Base-by-base conservation (phyloP, 2,329 filamentous ascomycete species). In the Dothideomycetes sp. region DNA sequence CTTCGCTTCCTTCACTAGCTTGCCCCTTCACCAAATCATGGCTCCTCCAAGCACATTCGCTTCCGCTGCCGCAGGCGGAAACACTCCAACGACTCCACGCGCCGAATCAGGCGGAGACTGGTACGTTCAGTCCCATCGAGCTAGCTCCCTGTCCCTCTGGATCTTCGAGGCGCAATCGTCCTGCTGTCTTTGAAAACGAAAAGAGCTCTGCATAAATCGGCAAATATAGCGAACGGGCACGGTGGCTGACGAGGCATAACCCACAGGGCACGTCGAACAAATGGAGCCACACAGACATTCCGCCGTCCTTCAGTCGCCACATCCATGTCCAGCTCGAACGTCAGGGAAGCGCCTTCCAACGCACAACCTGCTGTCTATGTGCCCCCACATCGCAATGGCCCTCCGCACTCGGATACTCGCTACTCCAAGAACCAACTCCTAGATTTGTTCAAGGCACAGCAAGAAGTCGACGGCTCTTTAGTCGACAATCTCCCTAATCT, bases 341-440 rank as follows among this genome's bases (percentile, higher is more conserved):
- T 47, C 27, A 44, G 46, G 41, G 51, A 55, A 41, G 19, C 44
- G 33, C 33, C 48, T 41, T 40, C 47, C 38, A 46, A 50, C 17
- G 43, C 54, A 44, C 51, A 53, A 43, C 51, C 57, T 59, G 51
- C 56, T 19, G 57, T 56, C 52, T 81, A 78, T 56, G 72, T 80
- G 35, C 77, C 73, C 54, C 76, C 72, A 53, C 78, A 80, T 58
- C 73, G 76, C 51, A 78, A 75, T 51, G 73, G 73, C 44, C 64
- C 76, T 29, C 63, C 65, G 40, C 55, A 60, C 29, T 25, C 32
- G 25, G 70, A 76, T 34, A 67, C 69, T 45, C 78, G 82, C 51
- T 94, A 93, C 62, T 78, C 77, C 48, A 84, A 80, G 60, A 84
- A 88, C 3, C 77, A 93, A 49, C 68, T 95, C 47, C 68, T 94